Conservation (phyloP, 2,329 filamentous ascomycete species). For the Penicillium sp. region DNA sequence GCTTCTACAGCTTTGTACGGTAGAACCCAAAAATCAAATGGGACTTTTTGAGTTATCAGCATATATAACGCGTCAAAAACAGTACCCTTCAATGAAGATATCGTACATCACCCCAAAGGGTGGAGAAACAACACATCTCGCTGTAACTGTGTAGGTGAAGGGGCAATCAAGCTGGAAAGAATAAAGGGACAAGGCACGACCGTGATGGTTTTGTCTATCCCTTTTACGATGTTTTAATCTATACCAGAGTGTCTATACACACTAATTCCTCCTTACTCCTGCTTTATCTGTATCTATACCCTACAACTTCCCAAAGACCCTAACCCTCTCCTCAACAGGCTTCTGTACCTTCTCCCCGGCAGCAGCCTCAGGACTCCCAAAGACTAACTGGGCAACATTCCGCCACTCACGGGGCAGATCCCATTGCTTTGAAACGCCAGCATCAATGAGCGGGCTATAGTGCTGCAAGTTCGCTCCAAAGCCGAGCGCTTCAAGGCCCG, state of each 20-base stretch:
- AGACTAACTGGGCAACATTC: constrained; percentile 74
- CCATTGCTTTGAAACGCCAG: constrained; percentile 61
- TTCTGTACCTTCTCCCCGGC: constrained; percentile 56
- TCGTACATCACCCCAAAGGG: no score
- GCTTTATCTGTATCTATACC: background rate
- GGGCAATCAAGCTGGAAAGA: no score
- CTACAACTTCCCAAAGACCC: constrained; percentile 46
- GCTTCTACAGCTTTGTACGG: no score
- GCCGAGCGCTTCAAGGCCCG: constrained; percentile 70
- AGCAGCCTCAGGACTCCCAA: constrained; percentile 53
- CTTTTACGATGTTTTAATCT: background rate
- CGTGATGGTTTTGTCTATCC: no score
- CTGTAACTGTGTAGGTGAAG: no score
- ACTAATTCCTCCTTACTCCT: background rate
- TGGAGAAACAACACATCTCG: no score
- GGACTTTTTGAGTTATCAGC: no score
- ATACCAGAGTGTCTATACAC: background rate
- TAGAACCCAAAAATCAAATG: no score
- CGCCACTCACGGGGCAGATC: constrained; percentile 63
- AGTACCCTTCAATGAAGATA: no score
- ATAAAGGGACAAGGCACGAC: no score
- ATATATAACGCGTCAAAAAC: no score
- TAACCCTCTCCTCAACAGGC: constrained; percentile 58
- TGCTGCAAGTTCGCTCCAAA: constrained; percentile 85
- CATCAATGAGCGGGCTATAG: constrained; percentile 80